Evolutionary conservation across 345 rosid genomes (phyloP).

Genomic region (Eucalyptus microcorys): DNA sequence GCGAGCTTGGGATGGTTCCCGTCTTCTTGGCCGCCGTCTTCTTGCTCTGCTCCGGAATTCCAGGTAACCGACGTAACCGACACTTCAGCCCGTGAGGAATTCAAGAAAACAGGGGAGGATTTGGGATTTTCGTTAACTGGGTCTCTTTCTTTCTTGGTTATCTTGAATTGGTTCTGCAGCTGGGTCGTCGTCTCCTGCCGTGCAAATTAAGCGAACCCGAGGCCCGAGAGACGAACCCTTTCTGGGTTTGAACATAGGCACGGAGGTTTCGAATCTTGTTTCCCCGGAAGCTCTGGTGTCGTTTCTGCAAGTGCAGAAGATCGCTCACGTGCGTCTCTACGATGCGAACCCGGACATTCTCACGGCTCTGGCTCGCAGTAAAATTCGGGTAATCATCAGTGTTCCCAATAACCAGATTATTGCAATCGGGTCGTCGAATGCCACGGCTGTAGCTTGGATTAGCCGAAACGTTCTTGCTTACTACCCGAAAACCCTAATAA

Average conservation of each 20-base stretch:
- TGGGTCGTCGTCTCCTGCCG: constrained; percentile 78
- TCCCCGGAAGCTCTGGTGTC: constrained; percentile 45
- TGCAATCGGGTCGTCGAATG: constrained; percentile 83
- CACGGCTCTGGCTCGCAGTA: constrained; percentile 67
- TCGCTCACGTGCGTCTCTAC: constrained; percentile 67
- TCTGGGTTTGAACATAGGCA: constrained; percentile 78
- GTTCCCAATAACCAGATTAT: constrained; percentile 92
- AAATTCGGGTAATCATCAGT: constrained; percentile 74
- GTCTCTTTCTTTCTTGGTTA: not conserved
- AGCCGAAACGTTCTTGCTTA: constrained; percentile 67
- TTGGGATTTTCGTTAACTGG: not conserved
- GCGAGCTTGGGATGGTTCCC: not conserved
- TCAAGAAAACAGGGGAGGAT: not conserved
- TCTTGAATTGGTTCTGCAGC: constrained; percentile 20
- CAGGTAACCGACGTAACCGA: not conserved
- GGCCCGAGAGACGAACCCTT: constrained; percentile 54
- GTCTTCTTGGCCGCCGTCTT: not conserved
- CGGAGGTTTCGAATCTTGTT: constrained; percentile 50
- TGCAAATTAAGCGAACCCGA: not conserved
- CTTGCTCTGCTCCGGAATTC: not conserved
- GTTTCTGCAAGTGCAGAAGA: constrained; percentile 58
- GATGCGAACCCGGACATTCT: constrained; percentile 83
- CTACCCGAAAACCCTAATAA: constrained; percentile 69
- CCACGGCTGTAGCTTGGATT: constrained; percentile 86
- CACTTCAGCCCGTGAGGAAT: not conserved